Evolutionary conservation across 805 yeast species (phyloP), one percentile per base, ranked within the genome.

Genomic region (Tetrapisispora namnaoensis): DNA sequence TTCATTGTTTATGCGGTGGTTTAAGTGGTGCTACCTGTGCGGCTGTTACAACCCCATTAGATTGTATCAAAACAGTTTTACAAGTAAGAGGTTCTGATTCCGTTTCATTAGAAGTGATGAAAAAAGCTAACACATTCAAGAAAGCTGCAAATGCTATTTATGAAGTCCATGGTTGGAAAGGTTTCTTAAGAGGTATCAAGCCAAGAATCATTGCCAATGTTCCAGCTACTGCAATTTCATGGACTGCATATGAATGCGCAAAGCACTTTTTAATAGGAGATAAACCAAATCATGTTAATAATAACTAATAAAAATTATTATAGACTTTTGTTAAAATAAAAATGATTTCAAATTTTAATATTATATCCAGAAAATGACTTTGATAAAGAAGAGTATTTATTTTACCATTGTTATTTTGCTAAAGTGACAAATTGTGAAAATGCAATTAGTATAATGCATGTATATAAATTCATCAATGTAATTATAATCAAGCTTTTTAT

Each of bases 201-300:
- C 98, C 99, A 42, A 80, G 99, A 67, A 80, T 93, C 49, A 80
- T 93, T 34, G 86, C 93, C 55, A 90, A 89, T 66, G 89, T 93
- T 66, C 99, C 99, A n/a, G 82, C 95, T 42, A 91, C 99, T 4
- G 98, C 98, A 18, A 90, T 93, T 52, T 83, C 95, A 54, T 93
- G 99, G 99, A 91, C 98, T 1, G 88, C 96, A 24, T 93, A 93
- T 67, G 99, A 93, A 67, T 87, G 91, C 93, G 98, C 97, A 42
- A 93, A 93, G 51, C 73, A 70, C 53, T 68, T 70, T 55, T 53
- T 71, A 32, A 49, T 51, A 9, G 22, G 4, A 17, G 35, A 44
- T 32, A 20, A 30, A 42, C 18, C 22, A 28, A 30, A n/a, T 32
- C 44, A 42, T 30, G 44, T 30, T 18, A 20, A 32, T 18, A 20